Base-by-base conservation (phyloP, 225 moss, liverwort and hornwort species). In the Physcomitrium patens region DNA sequence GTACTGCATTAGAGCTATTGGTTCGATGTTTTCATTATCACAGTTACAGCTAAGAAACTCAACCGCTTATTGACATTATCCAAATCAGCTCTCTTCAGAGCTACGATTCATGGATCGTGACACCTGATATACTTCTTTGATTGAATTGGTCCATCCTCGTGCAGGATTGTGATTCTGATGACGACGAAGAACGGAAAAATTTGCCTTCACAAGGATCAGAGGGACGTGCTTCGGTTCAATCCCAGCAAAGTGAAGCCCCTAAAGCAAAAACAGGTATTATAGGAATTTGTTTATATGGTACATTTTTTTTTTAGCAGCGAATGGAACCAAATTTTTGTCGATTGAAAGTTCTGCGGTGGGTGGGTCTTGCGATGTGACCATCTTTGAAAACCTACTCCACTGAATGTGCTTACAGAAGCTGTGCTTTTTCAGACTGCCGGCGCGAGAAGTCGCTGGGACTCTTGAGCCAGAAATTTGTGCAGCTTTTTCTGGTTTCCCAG, bases 361-460 rank as follows among this genome's bases (percentile, higher is more conserved):
- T 16, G 14, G 20, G 12, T 19, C 14, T 3, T 69, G 41, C 9
- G 24, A 54, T 65, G 60, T 41, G 60, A 65, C 57, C 61, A 46
- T 55, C 31, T 16, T 52, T 22, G 68, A 60, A 16, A 18, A 66
- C 28, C 27, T 63, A 10, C 18, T 26, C 2, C 17, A 43, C 19
- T 48, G 22, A 3, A 64, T 62, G 20, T 15, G 61, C 46, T 78
- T 71, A 81, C 51, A 46, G 71, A 23, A 9, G 17, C 43, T 72
- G 51, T 60, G 20, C 27, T 28, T 26, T 56, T 78, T 8, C 90
- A 97, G 97, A 99, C 71, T 91, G 93, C 67, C 87, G 97, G 75
- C 93, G 97, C 59, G 91, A 95, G 79, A 99, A 99, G 71, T 99
- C 95, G 60, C 68, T 99, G 64, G 97, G 97, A 11, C 89, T 94